Conservation (phyloP, 768 basidiomycete genomes). For the Phaffia australis region DNA sequence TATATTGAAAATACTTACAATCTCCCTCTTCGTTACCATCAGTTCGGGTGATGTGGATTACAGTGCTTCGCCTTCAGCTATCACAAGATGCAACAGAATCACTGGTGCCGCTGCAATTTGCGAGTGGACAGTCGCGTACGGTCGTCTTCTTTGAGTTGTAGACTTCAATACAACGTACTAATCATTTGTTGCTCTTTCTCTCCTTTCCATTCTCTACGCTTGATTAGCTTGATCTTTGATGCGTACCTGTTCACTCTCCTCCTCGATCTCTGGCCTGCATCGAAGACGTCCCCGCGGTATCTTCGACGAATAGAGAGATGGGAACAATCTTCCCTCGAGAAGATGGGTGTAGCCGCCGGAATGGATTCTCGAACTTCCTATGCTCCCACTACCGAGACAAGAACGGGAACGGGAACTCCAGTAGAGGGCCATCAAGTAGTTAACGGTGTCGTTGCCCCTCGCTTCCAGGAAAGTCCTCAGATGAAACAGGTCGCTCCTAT, state of each 20-base stretch:
- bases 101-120: conserved; percentile 36
- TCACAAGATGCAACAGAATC: conserved; percentile 32
- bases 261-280: conserved; percentile 40
- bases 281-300: conserved; percentile 27
- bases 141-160: neutral
- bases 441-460: too few species aligned
- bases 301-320: conserved; percentile 14
- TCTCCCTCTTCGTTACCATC: neutral
- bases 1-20: neutral
- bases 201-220: neutral
- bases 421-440: too few species aligned
- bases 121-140: conserved; percentile 33
- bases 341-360: conserved; percentile 2
- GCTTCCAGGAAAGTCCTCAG: too few species aligned
- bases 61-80: neutral
- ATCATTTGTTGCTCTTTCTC: neutral
- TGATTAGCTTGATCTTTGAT: conserved; percentile 34
- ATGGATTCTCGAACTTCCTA: too few species aligned
- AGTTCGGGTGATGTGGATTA: conserved; percentile 11
- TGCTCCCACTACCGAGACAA: neutral
- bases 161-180: neutral
- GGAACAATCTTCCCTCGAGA: conserved; percentile 16
- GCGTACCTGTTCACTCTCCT: conserved; percentile 39
- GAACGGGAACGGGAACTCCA: conserved; percentile 1
- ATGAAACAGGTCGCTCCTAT: too few species aligned